Evolutionary conservation across 805 yeast genomes (phyloP).

Genomic region (Schwanniomyces occidentalis): DNA sequence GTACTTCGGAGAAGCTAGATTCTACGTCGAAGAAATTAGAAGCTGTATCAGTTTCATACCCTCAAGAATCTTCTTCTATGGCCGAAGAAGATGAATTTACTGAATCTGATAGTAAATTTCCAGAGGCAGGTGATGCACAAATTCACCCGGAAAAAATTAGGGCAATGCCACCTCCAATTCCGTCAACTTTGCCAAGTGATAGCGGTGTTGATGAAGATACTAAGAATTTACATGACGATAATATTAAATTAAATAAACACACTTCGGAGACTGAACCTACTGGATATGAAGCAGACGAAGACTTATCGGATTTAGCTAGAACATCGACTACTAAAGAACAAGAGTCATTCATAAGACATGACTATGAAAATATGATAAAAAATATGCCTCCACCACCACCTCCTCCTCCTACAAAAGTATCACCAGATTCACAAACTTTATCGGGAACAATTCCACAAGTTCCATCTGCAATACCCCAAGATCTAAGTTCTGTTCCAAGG

Average conservation of each 20-base stretch:
- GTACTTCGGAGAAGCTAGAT: not conserved
- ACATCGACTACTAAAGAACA: slow-evolving; percentile 4
- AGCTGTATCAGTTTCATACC: no score
- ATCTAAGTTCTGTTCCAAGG: no score
- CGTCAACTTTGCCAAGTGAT: no score
- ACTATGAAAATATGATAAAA: no score
- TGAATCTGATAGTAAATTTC: slow-evolving; percentile 15
- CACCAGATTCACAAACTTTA: slow-evolving; percentile 16
- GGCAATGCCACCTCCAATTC: no score
- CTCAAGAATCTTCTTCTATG: slow-evolving; percentile 13
- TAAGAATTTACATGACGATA: slow-evolving; percentile 12
- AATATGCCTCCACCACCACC: slow-evolving; percentile 7
- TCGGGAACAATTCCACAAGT: slow-evolving; percentile 16
- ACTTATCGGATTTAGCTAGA: slow-evolving; percentile 30
- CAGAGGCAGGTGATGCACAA: slow-evolving; percentile 1
- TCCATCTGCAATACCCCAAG: slow-evolving; percentile 15
- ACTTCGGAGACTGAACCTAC: slow-evolving; percentile 36
- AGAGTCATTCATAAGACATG: slow-evolving; percentile 1
- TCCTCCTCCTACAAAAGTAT: slow-evolving; percentile 6
- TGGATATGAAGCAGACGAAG: slow-evolving; percentile 74
- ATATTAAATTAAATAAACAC: slow-evolving; percentile 12
- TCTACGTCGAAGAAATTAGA: not conserved
- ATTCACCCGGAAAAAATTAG: no score
- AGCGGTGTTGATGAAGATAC: no score
- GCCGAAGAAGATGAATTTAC: slow-evolving; percentile 25